A percentile compares a stretch with the other conserved stretches of the same genome.
These are phyloP conservation scores for Boletus barrowsii DNA, from an alignment of 768 basidiomycete species.

Conservation along the genomic window DNA sequence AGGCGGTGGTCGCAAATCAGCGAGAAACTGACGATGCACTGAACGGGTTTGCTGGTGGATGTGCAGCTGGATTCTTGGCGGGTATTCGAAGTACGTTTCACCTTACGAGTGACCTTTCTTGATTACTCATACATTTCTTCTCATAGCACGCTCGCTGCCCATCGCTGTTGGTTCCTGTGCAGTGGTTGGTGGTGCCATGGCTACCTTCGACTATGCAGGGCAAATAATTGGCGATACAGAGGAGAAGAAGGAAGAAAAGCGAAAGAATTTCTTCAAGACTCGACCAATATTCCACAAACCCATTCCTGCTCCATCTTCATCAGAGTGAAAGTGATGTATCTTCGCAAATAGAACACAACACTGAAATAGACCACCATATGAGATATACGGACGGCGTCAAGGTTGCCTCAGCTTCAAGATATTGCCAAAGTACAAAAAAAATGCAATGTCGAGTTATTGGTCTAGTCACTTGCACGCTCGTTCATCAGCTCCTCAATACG, in stretches of 20 bases:
- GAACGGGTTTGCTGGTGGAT: slow-evolving; percentile 84
- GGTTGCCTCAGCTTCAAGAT: slow-evolving; percentile 1
- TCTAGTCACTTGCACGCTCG: slow-evolving; percentile 13
- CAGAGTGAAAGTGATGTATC: slow-evolving; percentile 17
- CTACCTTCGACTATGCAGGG: slow-evolving; percentile 78
- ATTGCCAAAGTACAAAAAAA: slow-evolving; percentile 3
- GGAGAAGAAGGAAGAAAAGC: slow-evolving; percentile 60
- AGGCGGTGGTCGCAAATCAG: slow-evolving; percentile 76
- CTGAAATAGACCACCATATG: slow-evolving; percentile 12
- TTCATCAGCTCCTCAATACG: slow-evolving; percentile 37
- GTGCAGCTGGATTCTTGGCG: slow-evolving; percentile 90
- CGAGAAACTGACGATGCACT: slow-evolving; percentile 74
- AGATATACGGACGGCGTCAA: neutral
- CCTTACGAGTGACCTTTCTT: neutral
- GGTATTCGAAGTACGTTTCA: slow-evolving; percentile 68
- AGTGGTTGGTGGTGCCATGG: slow-evolving; percentile 74
- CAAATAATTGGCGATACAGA: slow-evolving; percentile 48
- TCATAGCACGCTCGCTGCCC: slow-evolving; percentile 77
- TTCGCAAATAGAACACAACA: neutral
- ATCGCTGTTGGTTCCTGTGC: slow-evolving; percentile 77
- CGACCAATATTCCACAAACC: slow-evolving; percentile 38
- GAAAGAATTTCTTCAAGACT: slow-evolving; percentile 83
- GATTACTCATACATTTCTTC: slow-evolving; percentile 11
- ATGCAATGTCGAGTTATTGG: neutral
- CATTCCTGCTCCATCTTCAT: slow-evolving; percentile 13